phyloP scores from a whole-genome alignment of 1,284 basidiomycete genomes.

The Heterobasidion occidentale region DNA sequence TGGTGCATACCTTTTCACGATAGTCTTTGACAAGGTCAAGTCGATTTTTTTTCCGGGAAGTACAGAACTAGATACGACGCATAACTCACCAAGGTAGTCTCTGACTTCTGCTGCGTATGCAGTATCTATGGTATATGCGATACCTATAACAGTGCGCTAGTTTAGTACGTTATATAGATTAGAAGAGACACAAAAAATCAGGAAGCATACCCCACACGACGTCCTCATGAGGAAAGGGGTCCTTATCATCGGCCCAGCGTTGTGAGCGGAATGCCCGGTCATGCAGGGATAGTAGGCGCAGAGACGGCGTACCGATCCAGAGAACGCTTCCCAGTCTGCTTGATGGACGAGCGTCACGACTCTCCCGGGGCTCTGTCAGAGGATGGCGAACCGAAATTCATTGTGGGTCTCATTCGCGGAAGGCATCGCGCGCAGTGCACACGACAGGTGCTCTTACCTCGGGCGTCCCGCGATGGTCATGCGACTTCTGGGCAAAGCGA shows the following conservation, averaged over 20 bases:
- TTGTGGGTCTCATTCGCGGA: neutral
- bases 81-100: slow-evolving; percentile 63
- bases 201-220: slow-evolving; percentile 71
- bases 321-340: slow-evolving; percentile 74
- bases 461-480: slow-evolving; percentile 81
- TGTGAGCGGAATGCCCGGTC: neutral
- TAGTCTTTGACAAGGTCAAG: slow-evolving; percentile 39
- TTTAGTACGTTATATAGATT: neutral
- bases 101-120: slow-evolving; percentile 64
- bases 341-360: slow-evolving; percentile 85
- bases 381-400: neutral
- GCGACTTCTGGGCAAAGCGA: slow-evolving; percentile 80
- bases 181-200: neutral
- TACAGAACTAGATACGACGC: slow-evolving; percentile 2
- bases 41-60: neutral
- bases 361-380: slow-evolving; percentile 63
- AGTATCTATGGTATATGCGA: slow-evolving; percentile 82
- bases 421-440: too few species aligned
- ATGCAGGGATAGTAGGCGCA: neutral
- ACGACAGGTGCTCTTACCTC: slow-evolving; percentile 40
- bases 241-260: slow-evolving; percentile 30
- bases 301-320: slow-evolving; percentile 39
- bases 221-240: slow-evolving; percentile 71
- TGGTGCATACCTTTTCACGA: slow-evolving; percentile 60
- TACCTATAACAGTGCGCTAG: slow-evolving; percentile 32